Percentiles rank a stretch among this genome's conserved stretches.
phyloP scores from a whole-genome alignment of 257 asterid species.

The Cinchona pubescens region DNA sequence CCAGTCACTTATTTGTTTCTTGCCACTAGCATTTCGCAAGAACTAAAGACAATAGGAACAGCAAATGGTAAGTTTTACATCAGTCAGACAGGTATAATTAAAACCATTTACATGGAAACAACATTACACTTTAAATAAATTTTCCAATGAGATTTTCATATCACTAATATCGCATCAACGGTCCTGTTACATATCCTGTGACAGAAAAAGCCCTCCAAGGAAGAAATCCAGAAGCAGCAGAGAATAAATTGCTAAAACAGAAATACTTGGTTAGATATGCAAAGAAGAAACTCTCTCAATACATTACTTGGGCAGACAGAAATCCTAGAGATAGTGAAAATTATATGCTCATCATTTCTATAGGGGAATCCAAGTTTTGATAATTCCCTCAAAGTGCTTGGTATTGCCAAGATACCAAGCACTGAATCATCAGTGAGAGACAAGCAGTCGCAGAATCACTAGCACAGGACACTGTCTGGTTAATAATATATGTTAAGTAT shows the following conservation, averaged over 20 bases:
- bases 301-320: background rate
- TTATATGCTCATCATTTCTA: background rate
- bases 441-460: background rate
- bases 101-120: background rate
- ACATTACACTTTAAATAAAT: background rate
- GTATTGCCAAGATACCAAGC: background rate
- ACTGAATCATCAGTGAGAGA: background rate
- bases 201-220: background rate
- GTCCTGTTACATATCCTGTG: background rate
- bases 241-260: background rate
- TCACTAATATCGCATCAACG: background rate
- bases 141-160: background rate
- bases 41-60: background rate
- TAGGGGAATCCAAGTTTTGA: background rate
- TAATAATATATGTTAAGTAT: background rate
- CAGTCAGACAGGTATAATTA: background rate
- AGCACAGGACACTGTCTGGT: background rate
- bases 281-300: background rate
- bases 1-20: background rate
- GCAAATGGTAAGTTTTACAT: background rate
- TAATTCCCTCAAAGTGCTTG: background rate
- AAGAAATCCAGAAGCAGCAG: background rate
- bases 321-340: background rate
- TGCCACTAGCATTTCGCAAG: background rate
- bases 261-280: background rate